Conservation (phyloP, 169 alveolate genomes). For the Besnoitia besnoiti region DNA sequence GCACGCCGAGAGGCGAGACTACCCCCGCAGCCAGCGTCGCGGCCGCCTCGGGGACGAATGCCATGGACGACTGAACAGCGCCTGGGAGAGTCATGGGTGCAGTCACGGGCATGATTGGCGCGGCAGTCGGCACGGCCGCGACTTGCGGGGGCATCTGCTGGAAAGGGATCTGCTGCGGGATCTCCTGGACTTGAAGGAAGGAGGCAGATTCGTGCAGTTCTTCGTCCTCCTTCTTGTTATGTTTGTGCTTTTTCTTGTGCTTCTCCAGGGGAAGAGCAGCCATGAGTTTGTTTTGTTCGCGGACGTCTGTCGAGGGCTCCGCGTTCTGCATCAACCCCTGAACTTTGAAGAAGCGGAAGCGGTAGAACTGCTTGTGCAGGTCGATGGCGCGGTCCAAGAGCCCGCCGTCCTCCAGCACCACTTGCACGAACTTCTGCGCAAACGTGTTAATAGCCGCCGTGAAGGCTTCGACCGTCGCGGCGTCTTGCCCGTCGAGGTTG, state of each 20-base stretch:
- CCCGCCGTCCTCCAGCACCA: constrained; percentile 53
- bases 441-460: background rate
- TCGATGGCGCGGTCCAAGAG: constrained; percentile 36
- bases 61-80: no score
- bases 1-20: no score
- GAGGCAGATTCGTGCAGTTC: background rate
- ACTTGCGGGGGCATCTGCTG: background rate
- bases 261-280: constrained; percentile 10
- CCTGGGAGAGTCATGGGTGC: no score
- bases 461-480: constrained; percentile 22
- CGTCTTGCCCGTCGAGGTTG: background rate
- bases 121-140: background rate
- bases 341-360: constrained; percentile 28
- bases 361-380: constrained; percentile 10
- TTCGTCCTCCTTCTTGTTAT: background rate
- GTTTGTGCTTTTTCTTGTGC: background rate
- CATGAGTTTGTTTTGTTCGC: background rate
- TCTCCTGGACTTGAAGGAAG: background rate
- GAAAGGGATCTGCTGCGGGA: background rate
- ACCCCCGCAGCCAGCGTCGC: no score
- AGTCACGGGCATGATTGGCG: no score
- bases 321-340: background rate
- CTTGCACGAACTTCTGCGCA: background rate
- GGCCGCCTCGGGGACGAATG: no score
- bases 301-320: constrained; percentile 19